Evolutionary conservation across 1,284 basidiomycete species (phyloP).

Genomic region (Meira nashicola): DNA sequence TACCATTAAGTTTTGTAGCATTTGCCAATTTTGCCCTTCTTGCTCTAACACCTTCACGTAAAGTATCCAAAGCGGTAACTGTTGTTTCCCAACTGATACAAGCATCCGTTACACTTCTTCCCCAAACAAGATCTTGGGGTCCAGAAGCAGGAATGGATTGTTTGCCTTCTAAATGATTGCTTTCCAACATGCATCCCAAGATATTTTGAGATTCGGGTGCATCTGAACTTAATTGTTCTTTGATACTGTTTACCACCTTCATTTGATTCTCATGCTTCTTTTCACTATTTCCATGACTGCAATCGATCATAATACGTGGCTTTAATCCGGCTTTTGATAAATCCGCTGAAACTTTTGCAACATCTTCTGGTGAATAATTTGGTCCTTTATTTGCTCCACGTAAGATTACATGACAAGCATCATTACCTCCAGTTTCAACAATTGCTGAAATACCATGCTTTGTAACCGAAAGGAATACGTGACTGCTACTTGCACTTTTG

Average conservation of each 20-base stretch:
- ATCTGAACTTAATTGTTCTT: slow-evolving; percentile 50
- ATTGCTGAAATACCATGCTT: slow-evolving; percentile 65
- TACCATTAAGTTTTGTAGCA: slow-evolving; percentile 1
- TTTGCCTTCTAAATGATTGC: slow-evolving; percentile 68
- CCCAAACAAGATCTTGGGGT: slow-evolving; percentile 36
- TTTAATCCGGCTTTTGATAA: slow-evolving; percentile 33
- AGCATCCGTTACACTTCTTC: slow-evolving; percentile 48
- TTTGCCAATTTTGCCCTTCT: slow-evolving; percentile 21
- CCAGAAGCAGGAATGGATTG: slow-evolving; percentile 42
- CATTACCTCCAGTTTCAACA: slow-evolving; percentile 51
- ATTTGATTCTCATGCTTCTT: slow-evolving; percentile 63
- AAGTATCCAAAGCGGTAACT: slow-evolving; percentile 34
- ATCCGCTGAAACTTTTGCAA: slow-evolving; percentile 27
- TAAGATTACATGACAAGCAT: slow-evolving; percentile 51
- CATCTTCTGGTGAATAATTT: slow-evolving; percentile 43
- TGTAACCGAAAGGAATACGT: slow-evolving; percentile 97
- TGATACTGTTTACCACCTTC: slow-evolving; percentile 58
- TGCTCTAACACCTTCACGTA: slow-evolving; percentile 33
- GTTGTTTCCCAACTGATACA: slow-evolving; percentile 49
- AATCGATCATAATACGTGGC: slow-evolving; percentile 61
- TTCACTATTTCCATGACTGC: slow-evolving; percentile 70
- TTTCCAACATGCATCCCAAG: slow-evolving; percentile 97
- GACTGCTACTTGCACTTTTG: slow-evolving; percentile 82
- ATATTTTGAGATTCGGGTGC: slow-evolving; percentile 58
- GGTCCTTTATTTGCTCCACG: slow-evolving; percentile 50